Base-by-base conservation (phyloP, 345 rosid species). In the Lepidium africanum region DNA sequence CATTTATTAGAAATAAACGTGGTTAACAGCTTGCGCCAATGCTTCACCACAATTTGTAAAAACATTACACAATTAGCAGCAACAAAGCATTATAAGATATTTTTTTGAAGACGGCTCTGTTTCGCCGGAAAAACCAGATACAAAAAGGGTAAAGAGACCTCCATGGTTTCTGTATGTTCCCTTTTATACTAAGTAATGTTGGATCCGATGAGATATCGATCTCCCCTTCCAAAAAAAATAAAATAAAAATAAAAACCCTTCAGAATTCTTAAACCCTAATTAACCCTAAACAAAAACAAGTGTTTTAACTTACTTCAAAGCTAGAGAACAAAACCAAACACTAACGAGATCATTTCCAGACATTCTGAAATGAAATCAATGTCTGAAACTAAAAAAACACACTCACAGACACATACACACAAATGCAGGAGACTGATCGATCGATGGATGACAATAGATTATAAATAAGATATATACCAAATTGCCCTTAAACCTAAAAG, bases 1-100 rank as follows among this genome's bases (percentile, higher is more conserved):
- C 45, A 33, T 73, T 65, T 73, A 73, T 66, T 58, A 11, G 35
- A 65, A 66, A 49, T 35, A 73, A 51, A 40, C 46, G 62, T 66
- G 72, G 77, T 59, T 66, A 65, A 59, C 77, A 42, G 77, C 77
- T 73, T 73, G 41, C 61, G 72, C 77, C 59, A 71, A 11, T 49
- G 60, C 66, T 62, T 66, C 38, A 66, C 77, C 77, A 51, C 72
- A 50, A 49, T 50, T 19, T 40, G 66, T 65, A 30, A 73, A 42
- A 66, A 59, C 76, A 64, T 62, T 49, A 65, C 72, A 73, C 61
- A 58, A 73, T 57, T 40, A 19, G 67, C 57, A 57, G 36, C 56
- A 47, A 35, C 32, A 27, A 30, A 65, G 38, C 54, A 51, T 30
- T 46, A 27, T 32, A 8, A 38, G 7, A 47, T 25, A 15, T 45